Evolutionary conservation across 164 flowering plant species (phyloP).

Genomic region (Liquidambar formosana): DNA sequence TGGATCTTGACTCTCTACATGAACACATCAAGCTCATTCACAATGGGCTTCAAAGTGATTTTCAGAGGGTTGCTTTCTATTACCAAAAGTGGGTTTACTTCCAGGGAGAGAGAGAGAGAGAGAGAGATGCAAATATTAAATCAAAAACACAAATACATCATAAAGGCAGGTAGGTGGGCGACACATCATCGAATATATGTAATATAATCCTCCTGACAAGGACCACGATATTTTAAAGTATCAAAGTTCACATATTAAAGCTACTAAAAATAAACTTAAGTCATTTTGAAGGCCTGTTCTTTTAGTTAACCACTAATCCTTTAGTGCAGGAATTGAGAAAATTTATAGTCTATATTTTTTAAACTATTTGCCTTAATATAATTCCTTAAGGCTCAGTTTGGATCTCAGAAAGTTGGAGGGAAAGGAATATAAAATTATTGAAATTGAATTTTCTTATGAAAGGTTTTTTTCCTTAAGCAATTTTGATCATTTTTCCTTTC

Average conservation of each 20-base stretch:
- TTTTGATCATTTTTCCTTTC: too few species aligned
- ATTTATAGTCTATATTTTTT: background rate
- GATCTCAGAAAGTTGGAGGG: too few species aligned
- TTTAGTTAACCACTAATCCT: background rate
- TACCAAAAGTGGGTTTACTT: too few species aligned
- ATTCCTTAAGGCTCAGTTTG: too few species aligned
- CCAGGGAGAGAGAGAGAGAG: too few species aligned
- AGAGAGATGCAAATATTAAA: background rate
- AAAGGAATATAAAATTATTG: too few species aligned
- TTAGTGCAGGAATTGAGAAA: background rate
- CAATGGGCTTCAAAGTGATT: background rate
- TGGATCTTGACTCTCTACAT: background rate
- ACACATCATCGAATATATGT: background rate
- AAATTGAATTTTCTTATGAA: too few species aligned
- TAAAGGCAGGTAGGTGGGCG: background rate
- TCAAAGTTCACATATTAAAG: too few species aligned
- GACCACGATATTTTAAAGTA: background rate
- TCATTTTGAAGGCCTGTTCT: background rate
- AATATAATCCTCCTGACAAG: background rate
- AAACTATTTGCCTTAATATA: background rate
- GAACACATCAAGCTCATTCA: background rate
- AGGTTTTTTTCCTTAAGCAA: too few species aligned
- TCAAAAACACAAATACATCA: background rate
- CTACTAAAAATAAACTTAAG: too few species aligned
- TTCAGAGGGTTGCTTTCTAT: background rate